phyloP scores from a whole-genome alignment of 768 basidiomycete genomes.

The Tulasnella sp. region DNA sequence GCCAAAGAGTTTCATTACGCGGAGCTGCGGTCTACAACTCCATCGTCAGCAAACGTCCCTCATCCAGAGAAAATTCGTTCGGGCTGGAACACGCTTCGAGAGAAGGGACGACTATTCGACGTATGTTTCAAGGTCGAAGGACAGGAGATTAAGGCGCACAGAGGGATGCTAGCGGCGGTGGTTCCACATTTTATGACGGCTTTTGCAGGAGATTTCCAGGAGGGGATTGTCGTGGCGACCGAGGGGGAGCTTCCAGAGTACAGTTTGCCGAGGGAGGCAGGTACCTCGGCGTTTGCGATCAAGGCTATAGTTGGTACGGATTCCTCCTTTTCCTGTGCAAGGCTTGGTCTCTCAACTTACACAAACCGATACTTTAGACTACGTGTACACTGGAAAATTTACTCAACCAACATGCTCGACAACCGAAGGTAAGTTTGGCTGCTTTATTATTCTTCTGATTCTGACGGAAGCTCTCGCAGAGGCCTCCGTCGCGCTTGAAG shows the following conservation, averaged over 20 bases:
- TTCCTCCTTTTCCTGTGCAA: no score
- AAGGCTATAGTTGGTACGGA: background rate
- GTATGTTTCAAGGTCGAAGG: constrained; percentile 11
- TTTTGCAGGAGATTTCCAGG: constrained; percentile 23
- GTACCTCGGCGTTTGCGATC: background rate
- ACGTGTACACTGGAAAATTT: background rate
- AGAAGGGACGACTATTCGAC: background rate
- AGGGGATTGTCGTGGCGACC: background rate
- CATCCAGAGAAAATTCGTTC: constrained; percentile 7
- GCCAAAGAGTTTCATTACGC: background rate
- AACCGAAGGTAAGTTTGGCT: background rate
- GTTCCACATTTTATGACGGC: constrained; percentile 27
- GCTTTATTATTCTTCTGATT: no score
- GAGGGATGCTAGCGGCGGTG: constrained; percentile 24
- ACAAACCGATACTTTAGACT: background rate
- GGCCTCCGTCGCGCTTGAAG: background rate
- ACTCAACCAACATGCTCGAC: constrained; percentile 3
- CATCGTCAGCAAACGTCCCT: background rate
- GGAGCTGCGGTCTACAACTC: background rate
- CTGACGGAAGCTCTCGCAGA: background rate
- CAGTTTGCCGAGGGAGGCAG: background rate
- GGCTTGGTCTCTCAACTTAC: background rate
- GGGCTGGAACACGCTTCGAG: no score
- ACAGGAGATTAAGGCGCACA: constrained; percentile 12
- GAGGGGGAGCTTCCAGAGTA: background rate